Percentiles rank a stretch among this genome's conserved stretches.
These are phyloP conservation scores for Wallacemonas sp. DNA, from an alignment of 208 protist species.

Conservation along the genomic window DNA sequence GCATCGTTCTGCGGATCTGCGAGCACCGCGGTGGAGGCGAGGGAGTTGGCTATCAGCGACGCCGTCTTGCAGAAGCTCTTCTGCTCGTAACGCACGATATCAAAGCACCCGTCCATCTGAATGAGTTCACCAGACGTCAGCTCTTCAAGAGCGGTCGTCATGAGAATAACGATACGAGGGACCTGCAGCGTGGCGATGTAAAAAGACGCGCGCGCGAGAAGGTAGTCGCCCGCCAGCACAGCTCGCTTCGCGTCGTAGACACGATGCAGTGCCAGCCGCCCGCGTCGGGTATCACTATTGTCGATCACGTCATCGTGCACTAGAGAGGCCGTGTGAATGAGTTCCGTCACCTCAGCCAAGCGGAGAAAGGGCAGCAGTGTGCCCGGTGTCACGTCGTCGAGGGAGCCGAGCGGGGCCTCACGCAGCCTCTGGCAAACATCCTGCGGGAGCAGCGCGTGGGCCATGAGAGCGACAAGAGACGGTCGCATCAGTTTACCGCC, in stretches of 20 bases:
- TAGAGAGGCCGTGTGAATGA: constrained; percentile 95
- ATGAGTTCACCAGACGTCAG: constrained; percentile 94
- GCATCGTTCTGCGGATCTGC: constrained; percentile 49
- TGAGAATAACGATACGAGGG: constrained; percentile 88
- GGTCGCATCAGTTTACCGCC: constrained; percentile 85
- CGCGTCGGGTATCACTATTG: constrained; percentile 90
- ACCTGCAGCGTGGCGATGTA: constrained; percentile 85
- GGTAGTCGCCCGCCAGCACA: constrained; percentile 94
- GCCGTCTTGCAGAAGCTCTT: constrained; percentile 96
- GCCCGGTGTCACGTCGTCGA: constrained; percentile 61
- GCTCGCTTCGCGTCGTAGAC: constrained; percentile 86
- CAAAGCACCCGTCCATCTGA: constrained; percentile 92
- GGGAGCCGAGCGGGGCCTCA: constrained; percentile 35
- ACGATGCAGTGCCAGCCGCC: constrained; percentile 73
- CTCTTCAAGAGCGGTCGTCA: constrained; percentile 92
- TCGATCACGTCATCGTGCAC: constrained; percentile 98
- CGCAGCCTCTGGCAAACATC: constrained; percentile 43
- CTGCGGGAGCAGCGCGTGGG: constrained; percentile 63
- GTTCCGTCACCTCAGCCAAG: constrained; percentile 94
- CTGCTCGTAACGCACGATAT: constrained; percentile 74
- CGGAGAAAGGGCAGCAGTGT: constrained; percentile 73
- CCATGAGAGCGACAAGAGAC: constrained; percentile 76
- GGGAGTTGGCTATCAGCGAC: constrained; percentile 92
- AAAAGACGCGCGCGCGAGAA: constrained; percentile 90
- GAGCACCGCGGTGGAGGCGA: constrained; percentile 88